Percentiles rank a stretch among this genome's conserved stretches.
Conservation (phyloP, 1,139 yeast genomes). For the Suhomyces panamericanus region DNA sequence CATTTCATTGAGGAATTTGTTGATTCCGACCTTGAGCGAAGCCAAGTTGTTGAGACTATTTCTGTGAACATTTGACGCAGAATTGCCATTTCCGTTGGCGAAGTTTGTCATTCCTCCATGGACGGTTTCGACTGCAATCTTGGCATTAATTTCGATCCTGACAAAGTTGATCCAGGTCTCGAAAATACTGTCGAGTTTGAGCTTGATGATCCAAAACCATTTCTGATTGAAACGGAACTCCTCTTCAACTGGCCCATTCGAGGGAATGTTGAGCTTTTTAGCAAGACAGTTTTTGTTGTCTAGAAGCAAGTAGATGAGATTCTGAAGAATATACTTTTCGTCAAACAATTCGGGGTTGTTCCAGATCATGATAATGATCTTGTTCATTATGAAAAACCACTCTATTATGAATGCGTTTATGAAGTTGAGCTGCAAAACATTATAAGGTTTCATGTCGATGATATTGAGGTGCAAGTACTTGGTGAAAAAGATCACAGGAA, state of each 20-base stretch:
- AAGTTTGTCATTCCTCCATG: not conserved
- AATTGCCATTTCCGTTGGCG: not conserved
- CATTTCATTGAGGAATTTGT: slow-evolving; percentile 22
- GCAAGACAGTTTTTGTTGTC: slow-evolving; percentile 18
- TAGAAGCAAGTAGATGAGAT: slow-evolving; percentile 17
- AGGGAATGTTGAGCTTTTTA: slow-evolving; percentile 12
- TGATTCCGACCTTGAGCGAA: slow-evolving; percentile 18
- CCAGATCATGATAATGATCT: slow-evolving; percentile 27
- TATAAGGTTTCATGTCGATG: slow-evolving; percentile 14
- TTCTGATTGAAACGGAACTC: slow-evolving; percentile 26
- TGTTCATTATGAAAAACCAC: slow-evolving; percentile 42
- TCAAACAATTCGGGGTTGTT: slow-evolving; percentile 18
- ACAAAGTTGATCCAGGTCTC: slow-evolving; percentile 29
- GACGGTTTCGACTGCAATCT: slow-evolving; percentile 1
- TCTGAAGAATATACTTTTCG: slow-evolving; percentile 19
- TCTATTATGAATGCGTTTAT: slow-evolving; percentile 30
- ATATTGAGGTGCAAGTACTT: slow-evolving; percentile 24
- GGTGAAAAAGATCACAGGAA: slow-evolving; percentile 45
- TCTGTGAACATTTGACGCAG: slow-evolving; percentile 9
- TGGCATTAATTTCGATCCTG: slow-evolving; percentile 12
- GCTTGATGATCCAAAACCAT: slow-evolving; percentile 30
- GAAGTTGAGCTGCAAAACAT: slow-evolving; percentile 16
- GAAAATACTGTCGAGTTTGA: slow-evolving; percentile 28
- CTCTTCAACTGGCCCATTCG: slow-evolving; percentile 13
- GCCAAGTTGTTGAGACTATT: slow-evolving; percentile 16